Base-by-base conservation (phyloP, 495 filamentous ascomycete genomes). In the Sabuloglossum arenarium region DNA sequence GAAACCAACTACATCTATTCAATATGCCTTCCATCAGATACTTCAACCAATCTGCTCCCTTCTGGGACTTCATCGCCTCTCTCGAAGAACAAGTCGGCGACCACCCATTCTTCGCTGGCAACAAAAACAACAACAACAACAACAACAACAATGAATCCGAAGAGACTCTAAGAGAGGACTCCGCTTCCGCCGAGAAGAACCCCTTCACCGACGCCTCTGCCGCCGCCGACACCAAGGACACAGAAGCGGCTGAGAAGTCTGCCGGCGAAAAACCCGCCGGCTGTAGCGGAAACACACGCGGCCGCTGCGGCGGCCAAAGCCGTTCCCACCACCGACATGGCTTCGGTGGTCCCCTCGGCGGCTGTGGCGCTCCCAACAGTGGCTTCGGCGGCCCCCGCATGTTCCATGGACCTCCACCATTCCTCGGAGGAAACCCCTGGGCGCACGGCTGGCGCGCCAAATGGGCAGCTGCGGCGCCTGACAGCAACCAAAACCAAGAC, bases 31-130 rank as follows among this genome's bases (percentile, higher is more conserved):
- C 66, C 57, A 60, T 69, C 46, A 59, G 59, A 27, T 70, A 70
- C 59, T 64, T 66, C 66, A 68, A 72, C 57, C 67, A 69, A 57
- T 61, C 63, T 19, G 69, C 64, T 54, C 70, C 69, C 54, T 72
- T 72, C 61, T 72, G 70, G 70, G 70, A 72, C 64, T 72, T 66
- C 43, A 51, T 71, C 43, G 66, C 69, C 31, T 61, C 58, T 55
- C 58, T 72, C 23, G 68, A 71, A 46, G 60, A 69, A 12, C 62
- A 67, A 65, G 63, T 66, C 59, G 27, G 57, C 19, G 56, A 56
- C n/a, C 64, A 68, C 49, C 64, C 65, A 21, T 19, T 59, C 27
- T 59, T 54, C 8, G n/a, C n/a, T n/a, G n/a, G n/a, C n/a, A n/a
- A n/a, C n/a, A n/a, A n/a, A n/a, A n/a, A n/a, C n/a, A n/a, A n/a